These are phyloP conservation scores for Venturiaceae sp. DNA, from an alignment of 2,329 filamentous ascomycete genomes.

Conservation along the genomic window DNA sequence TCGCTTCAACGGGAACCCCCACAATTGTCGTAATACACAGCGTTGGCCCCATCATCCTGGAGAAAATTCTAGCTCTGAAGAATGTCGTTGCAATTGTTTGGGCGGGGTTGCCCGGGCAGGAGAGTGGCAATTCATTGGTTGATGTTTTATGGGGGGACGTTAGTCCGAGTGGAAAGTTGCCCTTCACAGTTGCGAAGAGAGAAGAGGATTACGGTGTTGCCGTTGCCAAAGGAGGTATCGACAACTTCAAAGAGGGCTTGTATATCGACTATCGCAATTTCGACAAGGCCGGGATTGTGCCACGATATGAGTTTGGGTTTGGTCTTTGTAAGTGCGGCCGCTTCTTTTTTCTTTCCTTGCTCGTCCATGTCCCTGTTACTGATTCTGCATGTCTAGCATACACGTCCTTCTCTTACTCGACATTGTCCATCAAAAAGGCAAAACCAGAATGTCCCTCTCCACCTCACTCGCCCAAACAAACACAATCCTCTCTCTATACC, in stretches of 20 bases:
- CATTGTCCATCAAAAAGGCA: background rate
- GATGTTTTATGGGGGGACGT: constrained; percentile 36
- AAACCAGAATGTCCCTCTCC: constrained; percentile 11
- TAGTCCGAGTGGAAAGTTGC: constrained; percentile 44
- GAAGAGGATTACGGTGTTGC: constrained; percentile 21
- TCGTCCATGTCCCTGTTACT: background rate
- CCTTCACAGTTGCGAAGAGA: constrained; percentile 35
- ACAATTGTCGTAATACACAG: constrained; percentile 29
- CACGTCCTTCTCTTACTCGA: constrained; percentile 29
- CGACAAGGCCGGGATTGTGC: constrained; percentile 28
- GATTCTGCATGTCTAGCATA: constrained; percentile 19
- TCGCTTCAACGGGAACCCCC: constrained; percentile 25
- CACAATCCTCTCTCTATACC: background rate
- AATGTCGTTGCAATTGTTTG: constrained; percentile 29
- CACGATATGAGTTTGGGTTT: constrained; percentile 35
- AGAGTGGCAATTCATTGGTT: constrained; percentile 35
- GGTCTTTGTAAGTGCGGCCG: constrained; percentile 25
- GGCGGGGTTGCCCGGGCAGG: constrained; percentile 30
- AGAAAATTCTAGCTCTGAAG: constrained; percentile 23
- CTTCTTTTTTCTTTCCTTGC: background rate
- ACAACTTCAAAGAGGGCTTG: constrained; percentile 30
- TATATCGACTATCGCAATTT: constrained; percentile 37
- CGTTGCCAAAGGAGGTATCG: constrained; percentile 15
- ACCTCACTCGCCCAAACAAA: constrained; percentile 12
- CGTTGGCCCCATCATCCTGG: constrained; percentile 26